Conservation (phyloP, 768 basidiomycete genomes). For the Collybia mongolica region DNA sequence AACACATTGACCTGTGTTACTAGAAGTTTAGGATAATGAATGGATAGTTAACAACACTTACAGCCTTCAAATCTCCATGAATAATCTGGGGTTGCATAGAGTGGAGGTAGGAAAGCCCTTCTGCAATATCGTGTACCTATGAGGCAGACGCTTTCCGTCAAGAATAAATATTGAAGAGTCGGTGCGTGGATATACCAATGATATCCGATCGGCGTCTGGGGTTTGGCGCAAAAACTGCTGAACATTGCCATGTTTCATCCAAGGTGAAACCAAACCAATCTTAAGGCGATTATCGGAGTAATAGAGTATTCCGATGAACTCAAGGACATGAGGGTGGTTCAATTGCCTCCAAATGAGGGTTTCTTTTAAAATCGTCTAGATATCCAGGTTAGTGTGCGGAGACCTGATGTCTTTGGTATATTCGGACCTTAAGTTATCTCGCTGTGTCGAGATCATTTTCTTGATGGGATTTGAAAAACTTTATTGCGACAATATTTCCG, state of each 20-base stretch:
- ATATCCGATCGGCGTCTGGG: constrained; percentile 14
- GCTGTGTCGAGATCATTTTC: constrained; percentile 11
- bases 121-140: constrained; percentile 29
- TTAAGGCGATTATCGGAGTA: constrained; percentile 27
- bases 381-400: constrained; percentile 17
- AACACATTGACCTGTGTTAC: constrained; percentile 34
- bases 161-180: background rate
- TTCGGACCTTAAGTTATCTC: constrained; percentile 22
- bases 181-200: constrained; percentile 11
- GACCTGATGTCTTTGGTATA: background rate
- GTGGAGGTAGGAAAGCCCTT: constrained; percentile 32
- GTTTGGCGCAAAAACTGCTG: constrained; percentile 18
- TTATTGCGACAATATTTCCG: constrained; percentile 3
- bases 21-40: constrained; percentile 35
- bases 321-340: constrained; percentile 25
- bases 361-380: constrained; percentile 15
- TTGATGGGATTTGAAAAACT: constrained; percentile 19
- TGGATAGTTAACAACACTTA: constrained; percentile 31
- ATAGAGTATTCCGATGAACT: constrained; percentile 17
- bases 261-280: constrained; percentile 34
- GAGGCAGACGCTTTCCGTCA: no score
- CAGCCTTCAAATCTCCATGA: constrained; percentile 49
- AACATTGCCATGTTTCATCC: constrained; percentile 37
- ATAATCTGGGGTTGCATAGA: constrained; percentile 39
- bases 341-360: constrained; percentile 16